Base-by-base conservation (phyloP, 1,139 yeast genomes). In the Dujonia santamariae region DNA sequence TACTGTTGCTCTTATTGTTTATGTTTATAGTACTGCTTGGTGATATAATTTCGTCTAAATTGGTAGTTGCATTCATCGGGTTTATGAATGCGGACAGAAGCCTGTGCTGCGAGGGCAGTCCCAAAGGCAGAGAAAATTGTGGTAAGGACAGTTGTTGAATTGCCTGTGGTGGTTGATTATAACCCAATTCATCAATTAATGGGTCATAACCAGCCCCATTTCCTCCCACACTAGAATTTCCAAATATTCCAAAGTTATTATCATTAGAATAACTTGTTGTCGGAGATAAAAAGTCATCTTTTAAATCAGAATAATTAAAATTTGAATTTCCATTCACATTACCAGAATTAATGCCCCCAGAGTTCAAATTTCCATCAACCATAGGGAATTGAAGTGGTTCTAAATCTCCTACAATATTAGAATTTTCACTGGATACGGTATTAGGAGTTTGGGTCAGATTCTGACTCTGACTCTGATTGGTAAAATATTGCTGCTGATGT, bases 1-100 rank as follows among this genome's bases (percentile, higher is more conserved):
- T 46, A 13, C 16, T 30, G 14, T 17, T 20, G 19, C 16, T 19
- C 21, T 12, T 13, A 9, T 14, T 20, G 11, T 18, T 24, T 4
- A 27, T 33, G 18, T 29, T 19, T 9, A 34, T 30, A 20, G 35
- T 37, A 22, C 25, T 36, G 26, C 38, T 37, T 21, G 42, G 41
- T 15, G 41, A 38, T 24, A 39, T 35, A 19, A 39, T 27, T 32
- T 35, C 38, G 27, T 39, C 42, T 29, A 39, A 34, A 25, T 39
- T 39, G 25, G 40, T 15, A 8, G 41, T 33, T n/a, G n/a, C n/a
- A 11, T 35, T 25, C 26, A 21, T 22, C 7, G 36, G 28, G 14
- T 28, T 25, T 6, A 29, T 13, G 28, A 28, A 33, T 9, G 9
- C 23, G 4, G 36, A 14, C 13, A 15, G 31, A 9, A 12, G 19